Base-by-base conservation (phyloP, 139 green algal genomes). In the Astrephomene gubernaculifera region DNA sequence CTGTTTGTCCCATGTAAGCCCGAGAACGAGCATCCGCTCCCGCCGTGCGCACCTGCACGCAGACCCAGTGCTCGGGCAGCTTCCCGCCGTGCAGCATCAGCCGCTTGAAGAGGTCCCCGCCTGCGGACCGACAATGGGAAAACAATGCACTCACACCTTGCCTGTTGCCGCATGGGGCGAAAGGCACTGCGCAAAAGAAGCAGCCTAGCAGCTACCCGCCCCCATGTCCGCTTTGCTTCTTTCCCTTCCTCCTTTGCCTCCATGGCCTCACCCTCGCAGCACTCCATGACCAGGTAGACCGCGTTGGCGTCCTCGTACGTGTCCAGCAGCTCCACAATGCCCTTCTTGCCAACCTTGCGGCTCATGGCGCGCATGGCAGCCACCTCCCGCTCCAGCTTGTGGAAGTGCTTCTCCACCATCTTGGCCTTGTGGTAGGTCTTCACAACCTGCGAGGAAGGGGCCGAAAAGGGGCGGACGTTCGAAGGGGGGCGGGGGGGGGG, bases 81-180 rank as follows among this genome's bases (percentile, higher is more conserved):
- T 68, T 69, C 29, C 93, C 93, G 27, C 93, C 92, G 44, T 91
- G 86, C 78, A 92, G 82, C 72, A 95, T 78, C 79, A 96, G 89
- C 4, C 75, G 86, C 75, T 97, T 95, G 89, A 97, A 98, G 39
- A 98, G 92, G 89, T 98, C 95, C 1, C 95, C 94, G 0, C 93
- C 93, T 82, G 39, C 49, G 49, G 49, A n/a, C n/a, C n/a, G n/a
- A n/a, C n/a, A n/a, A n/a, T n/a, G n/a, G n/a, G n/a, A n/a, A n/a
- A n/a, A n/a, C n/a, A n/a, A n/a, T n/a, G n/a, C n/a, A n/a, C n/a
- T n/a, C n/a, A n/a, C n/a, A n/a, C n/a, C n/a, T n/a, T n/a, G n/a
- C n/a, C n/a, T n/a, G n/a, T n/a, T n/a, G n/a, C n/a, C n/a, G n/a
- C n/a, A n/a, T n/a, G n/a, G n/a, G n/a, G n/a, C n/a, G n/a, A n/a